These are phyloP conservation scores for Aspergillus sclerotioniger DNA, from an alignment of 495 filamentous ascomycete species.

Conservation along the genomic window DNA sequence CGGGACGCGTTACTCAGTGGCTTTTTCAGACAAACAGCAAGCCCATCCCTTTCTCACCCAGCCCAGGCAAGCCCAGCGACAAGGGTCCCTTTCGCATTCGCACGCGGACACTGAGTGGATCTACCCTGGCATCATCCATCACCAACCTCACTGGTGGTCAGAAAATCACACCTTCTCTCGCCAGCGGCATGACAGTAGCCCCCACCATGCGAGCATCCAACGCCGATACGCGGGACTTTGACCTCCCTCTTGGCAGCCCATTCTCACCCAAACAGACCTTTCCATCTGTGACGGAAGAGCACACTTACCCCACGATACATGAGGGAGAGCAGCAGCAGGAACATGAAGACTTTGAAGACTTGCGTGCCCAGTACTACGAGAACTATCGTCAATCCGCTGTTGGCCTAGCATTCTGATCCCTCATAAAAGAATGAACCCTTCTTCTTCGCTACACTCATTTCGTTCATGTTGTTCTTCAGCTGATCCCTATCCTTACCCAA, in stretches of 20 bases:
- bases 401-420: constrained; percentile 37
- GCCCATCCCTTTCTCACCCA: constrained; percentile 5
- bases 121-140: constrained; percentile 33
- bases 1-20: constrained; percentile 37
- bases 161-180: constrained; percentile 27
- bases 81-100: constrained; percentile 33
- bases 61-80: constrained; percentile 18
- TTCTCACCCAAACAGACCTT: constrained; percentile 9
- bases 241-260: constrained; percentile 16
- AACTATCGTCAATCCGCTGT: constrained; percentile 29
- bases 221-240: constrained; percentile 25
- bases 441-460: neutral
- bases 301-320: constrained; percentile 28
- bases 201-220: constrained; percentile 29
- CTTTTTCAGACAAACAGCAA: constrained; percentile 24
- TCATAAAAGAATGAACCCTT: neutral
- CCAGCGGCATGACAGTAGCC: constrained; percentile 27
- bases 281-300: constrained; percentile 7
- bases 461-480: neutral
- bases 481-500: neutral
- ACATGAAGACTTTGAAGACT: constrained; percentile 7
- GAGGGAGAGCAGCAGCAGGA: constrained; percentile 25
- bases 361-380: constrained; percentile 21
- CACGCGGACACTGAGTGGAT: constrained; percentile 42
- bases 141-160: constrained; percentile 23